Base-by-base conservation (phyloP, 2,329 filamentous ascomycete species). In the Fusarium nelsonii region DNA sequence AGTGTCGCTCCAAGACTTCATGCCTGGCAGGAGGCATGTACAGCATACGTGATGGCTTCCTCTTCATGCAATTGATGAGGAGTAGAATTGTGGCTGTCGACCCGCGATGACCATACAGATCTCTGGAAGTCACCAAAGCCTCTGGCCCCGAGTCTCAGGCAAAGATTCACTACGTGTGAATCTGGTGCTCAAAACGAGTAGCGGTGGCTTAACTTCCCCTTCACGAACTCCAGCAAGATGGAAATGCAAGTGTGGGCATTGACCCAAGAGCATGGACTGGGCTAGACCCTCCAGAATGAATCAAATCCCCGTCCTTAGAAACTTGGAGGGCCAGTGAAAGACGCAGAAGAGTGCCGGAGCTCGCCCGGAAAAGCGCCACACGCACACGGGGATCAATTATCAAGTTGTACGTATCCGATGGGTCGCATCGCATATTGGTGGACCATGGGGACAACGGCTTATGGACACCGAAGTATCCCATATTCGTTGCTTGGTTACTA, bases 201-300 rank as follows among this genome's bases (percentile, higher is more conserved):
- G 26, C 33, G 37, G 34, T 8, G 23, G 34, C 46, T 50, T 26
- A 26, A 34, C 14, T 49, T 34, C 36, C 34, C 11, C 12, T 46
- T 20, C 30, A 36, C 16, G 23, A 20, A 16, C 40, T 18, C n/a
- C 12, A 15, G 23, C 23, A 32, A 30, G 32, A 33, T 20, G 36
- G 14, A 34, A 45, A 45, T 45, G 20, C 20, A 20, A 30, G 12
- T 15, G 16, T 26, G 32, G n/a, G 30, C 34, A 26, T 54, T 46
- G 39, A 36, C 37, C 59, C 53, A 61, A 58, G 56, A 55, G 46
- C 33, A 57, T 71, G 63, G 70, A 67, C 67, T 43, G 60, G 69
- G 57, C 73, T 73, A 41, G 72, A 44, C 71, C 67, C 60, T 64
- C 52, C 28, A 57, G 49, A 64, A 52, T 71, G 70, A 62, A 63